Base-by-base conservation (phyloP, 352 stramenopile genomes). In the Aphanomyces cochlioides region DNA sequence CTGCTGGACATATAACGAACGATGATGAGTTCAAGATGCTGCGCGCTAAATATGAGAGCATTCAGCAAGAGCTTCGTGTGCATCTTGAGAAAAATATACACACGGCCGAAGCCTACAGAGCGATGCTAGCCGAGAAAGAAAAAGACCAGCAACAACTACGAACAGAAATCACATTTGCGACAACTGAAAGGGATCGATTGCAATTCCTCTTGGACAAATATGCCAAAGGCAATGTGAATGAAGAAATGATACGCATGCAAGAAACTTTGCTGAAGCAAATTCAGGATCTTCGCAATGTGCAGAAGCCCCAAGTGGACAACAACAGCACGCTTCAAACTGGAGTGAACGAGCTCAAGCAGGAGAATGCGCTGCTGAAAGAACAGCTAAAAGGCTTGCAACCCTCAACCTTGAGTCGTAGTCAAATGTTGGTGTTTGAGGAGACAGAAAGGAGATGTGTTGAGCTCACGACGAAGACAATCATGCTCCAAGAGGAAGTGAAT, bases 391-490 rank as follows among this genome's bases (percentile, higher is more conserved):
- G 54, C 54, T 67, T 58, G 12, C 19, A 66, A 36, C 12, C 39
- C 19, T 7, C 15, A 12, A 40, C 7, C 17, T 15, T 43, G 5
- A 13, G 19, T n/a, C 13, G 13, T 10, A 13, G 19, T 21, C 47
- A 67, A 28, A 75, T 77, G 53, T 54, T 61, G 38, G 38, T 73
- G 12, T 57, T 87, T 6, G 82, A 92, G 47, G 74, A 88, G 48
- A 79, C 81, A 1, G 84, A 92, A 58, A 74, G 75, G 19, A 76
- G 82, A 0, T 89, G 84, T 39, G 82, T 81, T 5, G 78, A 85
- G 47, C 68, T 91, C 45, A 66, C 87, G 34, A 90, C 83, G 5
- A 87, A 89, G 53, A 90, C 88, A 45, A 81, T 86, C 38, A 91
- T 92, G 82, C 73, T 92, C 6, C 75, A 47, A 0, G 82, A 92